phyloP scores from a whole-genome alignment of 176 grass and related monocot genomes.

The Chrysopogon serrulatus region DNA sequence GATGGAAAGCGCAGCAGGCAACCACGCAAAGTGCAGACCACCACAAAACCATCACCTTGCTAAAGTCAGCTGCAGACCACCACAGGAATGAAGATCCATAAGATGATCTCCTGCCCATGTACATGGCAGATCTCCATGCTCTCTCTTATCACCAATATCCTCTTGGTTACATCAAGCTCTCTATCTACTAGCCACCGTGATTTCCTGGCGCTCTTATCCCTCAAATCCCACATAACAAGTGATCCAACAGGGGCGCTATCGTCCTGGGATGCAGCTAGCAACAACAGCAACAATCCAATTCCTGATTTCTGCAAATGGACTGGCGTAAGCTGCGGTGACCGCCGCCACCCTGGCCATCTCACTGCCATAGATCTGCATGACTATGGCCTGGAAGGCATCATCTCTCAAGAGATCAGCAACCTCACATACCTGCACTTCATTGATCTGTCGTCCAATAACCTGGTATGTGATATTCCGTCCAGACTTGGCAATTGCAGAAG shows the following conservation, averaged over 20 bases:
- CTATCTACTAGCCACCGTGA: not conserved
- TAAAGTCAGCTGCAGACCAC: no score
- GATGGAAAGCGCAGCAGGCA: not conserved
- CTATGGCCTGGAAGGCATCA: not conserved
- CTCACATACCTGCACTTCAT: slow-evolving; percentile 3
- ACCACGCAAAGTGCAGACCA: not conserved
- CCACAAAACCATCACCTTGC: not conserved
- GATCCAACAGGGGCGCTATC: not conserved
- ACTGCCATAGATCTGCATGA: not conserved
- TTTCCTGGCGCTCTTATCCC: not conserved
- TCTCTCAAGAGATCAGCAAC: slow-evolving; percentile 15
- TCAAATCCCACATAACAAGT: slow-evolving; percentile 31
- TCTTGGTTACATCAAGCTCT: slow-evolving; percentile 10
- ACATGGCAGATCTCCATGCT: slow-evolving; percentile 6
- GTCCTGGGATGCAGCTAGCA: not conserved
- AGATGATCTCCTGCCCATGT: not conserved
- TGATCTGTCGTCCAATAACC: slow-evolving; percentile 6
- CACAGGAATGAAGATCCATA: not conserved
- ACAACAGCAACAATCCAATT: not conserved
- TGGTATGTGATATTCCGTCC: slow-evolving; percentile 3
- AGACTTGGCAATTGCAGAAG: not conserved
- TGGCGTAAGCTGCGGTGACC: not conserved
- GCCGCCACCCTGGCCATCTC: not conserved
- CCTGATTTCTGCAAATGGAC: slow-evolving; percentile 19
- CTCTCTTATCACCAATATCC: not conserved